Percentiles rank a stretch among this genome's conserved stretches.
phyloP scores from a whole-genome alignment of 805 yeast genomes.

The Ogataea parapolymorpha region DNA sequence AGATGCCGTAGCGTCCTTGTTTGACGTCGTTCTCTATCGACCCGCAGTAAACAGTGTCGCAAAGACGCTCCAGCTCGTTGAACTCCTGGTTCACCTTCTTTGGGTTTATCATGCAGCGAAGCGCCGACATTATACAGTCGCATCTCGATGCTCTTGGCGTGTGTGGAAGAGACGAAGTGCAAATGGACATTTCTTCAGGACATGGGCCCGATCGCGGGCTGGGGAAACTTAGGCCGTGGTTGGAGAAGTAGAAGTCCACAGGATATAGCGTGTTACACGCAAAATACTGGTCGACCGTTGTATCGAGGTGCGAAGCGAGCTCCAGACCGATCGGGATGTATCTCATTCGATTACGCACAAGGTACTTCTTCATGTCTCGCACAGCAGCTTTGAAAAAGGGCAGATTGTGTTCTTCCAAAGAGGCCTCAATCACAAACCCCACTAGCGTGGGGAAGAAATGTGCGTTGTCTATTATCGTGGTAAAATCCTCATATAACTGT shows the following conservation, averaged over 20 bases:
- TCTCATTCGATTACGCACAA: slow-evolving; percentile 36
- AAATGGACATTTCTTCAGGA: slow-evolving; percentile 13
- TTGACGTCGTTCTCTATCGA: slow-evolving; percentile 35
- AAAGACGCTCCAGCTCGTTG: slow-evolving; percentile 30
- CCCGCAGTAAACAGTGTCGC: slow-evolving; percentile 38
- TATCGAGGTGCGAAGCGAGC: slow-evolving; percentile 2
- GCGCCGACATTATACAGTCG: slow-evolving; percentile 41
- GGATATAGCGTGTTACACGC: slow-evolving; percentile 12
- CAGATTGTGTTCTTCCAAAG: slow-evolving; percentile 70
- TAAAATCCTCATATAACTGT: slow-evolving; percentile 61
- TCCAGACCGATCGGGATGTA: slow-evolving; percentile 37
- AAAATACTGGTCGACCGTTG: slow-evolving; percentile 12
- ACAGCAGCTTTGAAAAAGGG: slow-evolving; percentile 88
- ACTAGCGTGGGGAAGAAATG: slow-evolving; percentile 67
- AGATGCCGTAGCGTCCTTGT: slow-evolving; percentile 40
- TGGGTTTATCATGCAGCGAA: slow-evolving; percentile 35
- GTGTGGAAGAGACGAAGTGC: slow-evolving; percentile 32
- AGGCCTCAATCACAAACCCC: slow-evolving; percentile 91
- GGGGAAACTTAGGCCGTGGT: slow-evolving; percentile 3
- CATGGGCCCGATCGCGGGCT: slow-evolving; percentile 3
- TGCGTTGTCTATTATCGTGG: slow-evolving; percentile 69
- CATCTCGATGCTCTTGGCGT: slow-evolving; percentile 42
- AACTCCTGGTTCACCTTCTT: slow-evolving; percentile 13
- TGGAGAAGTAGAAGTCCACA: slow-evolving; percentile 17
- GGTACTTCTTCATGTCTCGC: slow-evolving; percentile 76